Evolutionary conservation across 2,329 filamentous ascomycete species (phyloP).

Genomic region (Fusarium coffeatum): DNA sequence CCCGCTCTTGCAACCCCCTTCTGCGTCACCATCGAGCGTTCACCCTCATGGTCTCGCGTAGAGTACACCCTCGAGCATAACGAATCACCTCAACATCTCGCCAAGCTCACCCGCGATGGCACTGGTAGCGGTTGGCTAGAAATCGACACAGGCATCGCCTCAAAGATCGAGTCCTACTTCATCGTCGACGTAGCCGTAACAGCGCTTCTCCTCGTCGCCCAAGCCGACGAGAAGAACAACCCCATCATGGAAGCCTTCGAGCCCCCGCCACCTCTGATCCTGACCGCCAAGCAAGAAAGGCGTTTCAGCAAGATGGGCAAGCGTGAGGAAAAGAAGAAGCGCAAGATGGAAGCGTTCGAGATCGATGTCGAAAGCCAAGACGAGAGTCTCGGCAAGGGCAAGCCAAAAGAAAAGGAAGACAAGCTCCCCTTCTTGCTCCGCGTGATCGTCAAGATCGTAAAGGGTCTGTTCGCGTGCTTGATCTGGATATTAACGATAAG

Average conservation of each 20-base stretch:
- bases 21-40: constrained; percentile 68
- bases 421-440: constrained; percentile 63
- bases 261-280: constrained; percentile 61
- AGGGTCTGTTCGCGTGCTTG: constrained; percentile 66
- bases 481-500: constrained; percentile 68
- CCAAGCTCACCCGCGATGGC: constrained; percentile 69
- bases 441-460: constrained; percentile 62
- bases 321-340: constrained; percentile 48
- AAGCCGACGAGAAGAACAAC: constrained; percentile 64
- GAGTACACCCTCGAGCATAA: constrained; percentile 75
- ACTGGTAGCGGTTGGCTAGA: constrained; percentile 70
- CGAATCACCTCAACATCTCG: constrained; percentile 70
- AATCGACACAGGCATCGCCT: constrained; percentile 69
- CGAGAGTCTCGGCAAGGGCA: constrained; percentile 56
- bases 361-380: constrained; percentile 73
- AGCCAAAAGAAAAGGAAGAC: constrained; percentile 56
- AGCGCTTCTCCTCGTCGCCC: constrained; percentile 69
- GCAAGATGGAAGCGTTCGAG: constrained; percentile 67
- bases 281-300: constrained; percentile 42
- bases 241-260: constrained; percentile 64
- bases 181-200: constrained; percentile 71
- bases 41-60: constrained; percentile 68
- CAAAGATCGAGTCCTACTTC: constrained; percentile 70
- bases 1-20: constrained; percentile 73
- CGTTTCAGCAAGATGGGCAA: constrained; percentile 49